These are phyloP conservation scores for Gracilaria domingensis DNA, from an alignment of 23 red algal genomes.

Conservation along the genomic window DNA sequence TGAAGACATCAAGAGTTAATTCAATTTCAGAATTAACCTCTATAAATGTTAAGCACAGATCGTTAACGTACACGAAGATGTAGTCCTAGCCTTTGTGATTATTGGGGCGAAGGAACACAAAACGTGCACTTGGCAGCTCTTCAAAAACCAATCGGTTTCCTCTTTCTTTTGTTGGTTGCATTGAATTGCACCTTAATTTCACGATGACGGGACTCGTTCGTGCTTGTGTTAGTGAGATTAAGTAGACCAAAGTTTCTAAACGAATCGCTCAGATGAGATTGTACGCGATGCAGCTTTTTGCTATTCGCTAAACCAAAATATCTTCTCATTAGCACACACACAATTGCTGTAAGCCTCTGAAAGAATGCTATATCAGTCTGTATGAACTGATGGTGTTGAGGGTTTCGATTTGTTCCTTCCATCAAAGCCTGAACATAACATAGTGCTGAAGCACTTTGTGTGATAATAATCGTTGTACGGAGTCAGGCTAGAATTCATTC, in stretches of 20 bases:
- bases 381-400: too few relatives aligned
- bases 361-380: neutral
- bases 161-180: neutral
- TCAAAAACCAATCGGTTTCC: too few relatives aligned
- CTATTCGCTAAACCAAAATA: neutral
- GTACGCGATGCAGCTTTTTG: neutral
- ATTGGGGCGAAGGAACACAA: too few relatives aligned
- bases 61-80: too few relatives aligned
- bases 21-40: too few relatives aligned
- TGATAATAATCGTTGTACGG: neutral
- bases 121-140: too few relatives aligned
- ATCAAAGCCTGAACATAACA: neutral
- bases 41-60: too few relatives aligned
- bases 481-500: neutral
- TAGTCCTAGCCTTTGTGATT: too few relatives aligned
- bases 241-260: neutral
- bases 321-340: neutral
- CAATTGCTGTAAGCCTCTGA: neutral
- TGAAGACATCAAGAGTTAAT: too few relatives aligned
- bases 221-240: neutral
- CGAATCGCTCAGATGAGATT: neutral
- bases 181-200: neutral
- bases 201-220: neutral
- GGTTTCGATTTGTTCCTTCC: neutral
- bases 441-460: neutral